phyloP scores from a whole-genome alignment of 768 basidiomycete species.

The Phanerochaete sordida region DNA sequence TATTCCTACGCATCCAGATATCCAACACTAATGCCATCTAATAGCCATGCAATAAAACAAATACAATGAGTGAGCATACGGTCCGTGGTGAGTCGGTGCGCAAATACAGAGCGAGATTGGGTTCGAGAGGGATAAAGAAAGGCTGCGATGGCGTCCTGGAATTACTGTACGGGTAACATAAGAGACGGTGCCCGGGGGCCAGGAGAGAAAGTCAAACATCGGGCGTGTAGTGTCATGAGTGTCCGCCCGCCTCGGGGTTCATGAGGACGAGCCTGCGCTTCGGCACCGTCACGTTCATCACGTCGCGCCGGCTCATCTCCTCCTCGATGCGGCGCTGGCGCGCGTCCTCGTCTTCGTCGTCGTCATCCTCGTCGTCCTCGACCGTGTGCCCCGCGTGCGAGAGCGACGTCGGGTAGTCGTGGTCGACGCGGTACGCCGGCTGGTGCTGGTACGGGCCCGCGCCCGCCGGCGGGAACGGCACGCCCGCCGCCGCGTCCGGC shows the following conservation, averaged over 20 bases:
- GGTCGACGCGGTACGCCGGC: constrained; percentile 55
- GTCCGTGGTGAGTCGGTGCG: not conserved
- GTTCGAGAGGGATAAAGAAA: not conserved
- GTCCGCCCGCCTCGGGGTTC: constrained; percentile 45
- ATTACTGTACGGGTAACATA: constrained; percentile 6
- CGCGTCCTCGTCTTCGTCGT: constrained; percentile 72
- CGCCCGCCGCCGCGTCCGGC: constrained; percentile 35
- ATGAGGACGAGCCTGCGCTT: constrained; percentile 71
- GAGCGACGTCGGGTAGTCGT: constrained; percentile 33
- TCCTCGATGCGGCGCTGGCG: constrained; percentile 75
- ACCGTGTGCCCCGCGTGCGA: constrained; percentile 42
- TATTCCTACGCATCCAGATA: constrained; percentile 6
- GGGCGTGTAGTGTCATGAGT: constrained; percentile 23
- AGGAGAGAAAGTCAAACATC: not conserved
- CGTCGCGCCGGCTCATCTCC: constrained; percentile 78
- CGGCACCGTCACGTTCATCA: constrained; percentile 75
- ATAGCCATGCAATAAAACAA: constrained; percentile 16
- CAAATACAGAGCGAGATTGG: constrained; percentile 4
- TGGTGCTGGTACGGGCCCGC: constrained; percentile 72
- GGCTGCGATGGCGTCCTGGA: not conserved
- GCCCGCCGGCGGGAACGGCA: constrained; percentile 39
- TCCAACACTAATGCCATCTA: constrained; percentile 4
- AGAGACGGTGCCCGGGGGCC: not conserved
- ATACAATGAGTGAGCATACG: constrained; percentile 16
- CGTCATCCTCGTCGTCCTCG: constrained; percentile 64